phyloP scores from a whole-genome alignment of 352 stramenopile species.

The Phytophthora constricta region DNA sequence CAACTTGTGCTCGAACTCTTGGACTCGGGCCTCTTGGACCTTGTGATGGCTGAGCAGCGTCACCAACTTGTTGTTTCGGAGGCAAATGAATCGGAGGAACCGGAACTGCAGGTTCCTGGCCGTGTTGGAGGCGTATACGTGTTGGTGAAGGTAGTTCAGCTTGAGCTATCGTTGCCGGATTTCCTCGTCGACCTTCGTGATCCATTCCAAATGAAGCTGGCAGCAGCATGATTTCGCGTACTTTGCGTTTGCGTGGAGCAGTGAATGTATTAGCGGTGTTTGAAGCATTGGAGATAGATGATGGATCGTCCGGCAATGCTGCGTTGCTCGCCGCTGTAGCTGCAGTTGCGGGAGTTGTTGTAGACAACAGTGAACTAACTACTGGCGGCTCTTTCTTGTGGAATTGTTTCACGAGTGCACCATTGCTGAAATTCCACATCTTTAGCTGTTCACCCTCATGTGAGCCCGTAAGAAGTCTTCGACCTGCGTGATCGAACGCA shows the following conservation, averaged over 20 bases:
- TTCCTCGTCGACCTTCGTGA: constrained; percentile 51
- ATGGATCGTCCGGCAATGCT: constrained; percentile 15
- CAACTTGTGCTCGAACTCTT: constrained; percentile 11
- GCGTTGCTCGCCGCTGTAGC: constrained; percentile 28
- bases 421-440: constrained; percentile 93
- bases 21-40: constrained; percentile 8
- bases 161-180: constrained; percentile 39
- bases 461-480: constrained; percentile 80
- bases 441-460: constrained; percentile 82
- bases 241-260: constrained; percentile 47
- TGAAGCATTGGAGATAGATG: constrained; percentile 1
- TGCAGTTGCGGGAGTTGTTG: constrained; percentile 26
- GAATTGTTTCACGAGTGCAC: constrained; percentile 84
- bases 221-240: constrained; percentile 69
- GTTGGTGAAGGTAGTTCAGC: constrained; percentile 63
- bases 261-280: constrained; percentile 8
- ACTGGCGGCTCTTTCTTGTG: constrained; percentile 60
- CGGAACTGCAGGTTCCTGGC: constrained; percentile 28
- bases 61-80: constrained; percentile 5
- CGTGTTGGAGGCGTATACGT: constrained; percentile 34
- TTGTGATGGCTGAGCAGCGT: constrained; percentile 12
- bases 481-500: constrained; percentile 80
- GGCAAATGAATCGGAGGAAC: constrained; percentile 9
- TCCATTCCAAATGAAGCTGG: constrained; percentile 68
- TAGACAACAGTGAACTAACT: constrained; percentile 32